These are phyloP conservation scores for Megacollybia marginata DNA, from an alignment of 768 basidiomycete species.

Conservation along the genomic window DNA sequence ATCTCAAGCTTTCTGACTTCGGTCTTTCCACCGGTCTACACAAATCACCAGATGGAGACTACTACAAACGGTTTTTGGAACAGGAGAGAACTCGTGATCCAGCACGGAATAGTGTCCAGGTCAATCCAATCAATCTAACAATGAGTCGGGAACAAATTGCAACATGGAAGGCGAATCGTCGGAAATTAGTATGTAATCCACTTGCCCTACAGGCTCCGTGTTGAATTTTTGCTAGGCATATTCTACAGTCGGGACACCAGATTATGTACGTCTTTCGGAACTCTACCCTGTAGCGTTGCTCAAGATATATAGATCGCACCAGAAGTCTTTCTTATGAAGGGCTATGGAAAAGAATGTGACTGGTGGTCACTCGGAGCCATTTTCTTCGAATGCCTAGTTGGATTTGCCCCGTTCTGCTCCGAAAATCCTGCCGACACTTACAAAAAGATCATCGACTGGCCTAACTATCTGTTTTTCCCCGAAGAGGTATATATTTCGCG, in stretches of 20 bases:
- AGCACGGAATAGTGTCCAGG: conserved; percentile 91
- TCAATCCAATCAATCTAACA: conserved; percentile 94
- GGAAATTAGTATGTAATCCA: conserved; percentile 66
- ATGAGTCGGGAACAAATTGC: conserved; percentile 97
- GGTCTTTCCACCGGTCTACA: conserved; percentile 97
- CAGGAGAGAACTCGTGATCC: conserved; percentile 56
- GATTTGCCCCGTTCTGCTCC: conserved; percentile 96
- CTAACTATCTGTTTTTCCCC: conserved; percentile 84
- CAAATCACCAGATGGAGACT: conserved; percentile 90
- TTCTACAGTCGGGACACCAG: conserved; percentile 74
- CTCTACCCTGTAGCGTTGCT: neutral
- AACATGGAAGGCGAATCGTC: conserved; percentile 97
- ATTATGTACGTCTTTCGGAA: conserved; percentile 40
- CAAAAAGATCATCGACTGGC: conserved; percentile 97
- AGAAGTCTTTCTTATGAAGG: conserved; percentile 95
- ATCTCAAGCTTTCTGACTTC: conserved; percentile 97
- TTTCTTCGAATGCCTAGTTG: conserved; percentile 97
- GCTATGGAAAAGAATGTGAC: conserved; percentile 98
- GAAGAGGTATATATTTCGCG: conserved; percentile 91
- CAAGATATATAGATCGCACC: conserved; percentile 70
- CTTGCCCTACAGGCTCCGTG: neutral
- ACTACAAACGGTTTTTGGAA: conserved; percentile 88
- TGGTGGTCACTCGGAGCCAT: conserved; percentile 99
- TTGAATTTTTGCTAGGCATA: conserved; percentile 56
- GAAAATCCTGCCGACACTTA: conserved; percentile 97